Evolutionary conservation across 495 filamentous ascomycete genomes (phyloP).

Genomic region (Xylaria acuta): DNA sequence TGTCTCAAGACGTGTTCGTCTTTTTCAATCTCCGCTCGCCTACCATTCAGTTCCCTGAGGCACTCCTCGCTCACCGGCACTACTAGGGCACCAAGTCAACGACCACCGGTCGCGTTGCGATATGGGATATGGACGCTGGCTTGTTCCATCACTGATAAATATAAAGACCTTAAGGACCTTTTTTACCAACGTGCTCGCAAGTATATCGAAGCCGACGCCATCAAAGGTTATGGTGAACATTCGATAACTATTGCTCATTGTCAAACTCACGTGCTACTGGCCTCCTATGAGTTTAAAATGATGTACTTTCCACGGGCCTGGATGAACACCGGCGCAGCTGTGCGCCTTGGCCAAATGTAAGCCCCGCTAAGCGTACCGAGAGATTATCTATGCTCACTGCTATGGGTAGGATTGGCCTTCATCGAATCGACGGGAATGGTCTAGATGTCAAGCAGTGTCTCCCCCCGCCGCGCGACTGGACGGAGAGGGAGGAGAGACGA

Average conservation of each 20-base stretch:
- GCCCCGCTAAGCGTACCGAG: constrained; percentile 1
- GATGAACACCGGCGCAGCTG: constrained; percentile 84
- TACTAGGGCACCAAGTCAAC: constrained; percentile 71
- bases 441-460: constrained; percentile 93
- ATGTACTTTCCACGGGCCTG: constrained; percentile 98
- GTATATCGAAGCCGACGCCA: constrained; percentile 86
- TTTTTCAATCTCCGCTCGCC: neutral
- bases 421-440: constrained; percentile 84
- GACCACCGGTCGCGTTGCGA: constrained; percentile 86
- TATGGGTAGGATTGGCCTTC: constrained; percentile 72
- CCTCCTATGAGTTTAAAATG: constrained; percentile 90
- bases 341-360: constrained; percentile 79
- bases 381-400: constrained; percentile 24
- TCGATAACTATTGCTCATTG: constrained; percentile 81
- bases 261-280: constrained; percentile 82
- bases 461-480: constrained; percentile 87
- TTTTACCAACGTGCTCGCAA: constrained; percentile 90
- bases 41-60: neutral
- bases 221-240: constrained; percentile 90
- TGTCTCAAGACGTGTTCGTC: constrained; percentile 28
- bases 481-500: constrained; percentile 87
- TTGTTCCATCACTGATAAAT: constrained; percentile 82
- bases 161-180: constrained; percentile 72
- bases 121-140: constrained; percentile 95
- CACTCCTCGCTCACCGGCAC: constrained; percentile 31